Evolutionary conservation across 148 eudicot species (phyloP), one percentile per base, ranked within the genome.

Genomic region (Vaccinium vitisidaea): DNA sequence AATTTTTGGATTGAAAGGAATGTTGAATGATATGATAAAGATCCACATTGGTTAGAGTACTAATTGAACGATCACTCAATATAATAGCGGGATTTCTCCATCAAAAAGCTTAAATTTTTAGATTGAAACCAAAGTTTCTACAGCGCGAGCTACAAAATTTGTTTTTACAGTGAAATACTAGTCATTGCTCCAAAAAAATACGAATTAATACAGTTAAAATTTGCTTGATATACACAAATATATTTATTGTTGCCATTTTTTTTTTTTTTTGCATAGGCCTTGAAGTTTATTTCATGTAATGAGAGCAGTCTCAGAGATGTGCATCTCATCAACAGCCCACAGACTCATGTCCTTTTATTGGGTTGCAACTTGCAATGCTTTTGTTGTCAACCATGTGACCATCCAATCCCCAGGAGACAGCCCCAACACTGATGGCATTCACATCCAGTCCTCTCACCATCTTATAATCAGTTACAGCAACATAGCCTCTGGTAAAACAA

Each of bases 361-460:
- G 88, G 84, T 4, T 88, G 90, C 81, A 69, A 87, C n/a, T n/a
- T n/a, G n/a, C n/a, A n/a, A n/a, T n/a, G n/a, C n/a, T 10, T 88
- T 93, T 30, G 65, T 36, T 25, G 79, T 92, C 9, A 63, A 89
- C 50, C 83, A 80, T 52, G 81, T 93, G 27, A 79, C 39, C 6
- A 92, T 93, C 39, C 75, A 90, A 27, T 86, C 93, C 70, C 96
- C 96, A 36, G 90, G 80, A 36, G 84, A 89, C 75, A 93, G 91
- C 81, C 94, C 96, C 10, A 92, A 92, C 80, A 93, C 96, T 13
- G 96, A 93, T 81, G 94, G 94, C 84, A 90, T 93, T 83, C 96
- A 93, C 84, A 90, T 93, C 79, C 92, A 92, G 48, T 85, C 74
- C 54, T 82, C 91, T 48, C 87, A 80, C 30, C 53, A 84, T 84